Conservation (phyloP, 169 alveolate species). For the Plasmodium inui region DNA sequence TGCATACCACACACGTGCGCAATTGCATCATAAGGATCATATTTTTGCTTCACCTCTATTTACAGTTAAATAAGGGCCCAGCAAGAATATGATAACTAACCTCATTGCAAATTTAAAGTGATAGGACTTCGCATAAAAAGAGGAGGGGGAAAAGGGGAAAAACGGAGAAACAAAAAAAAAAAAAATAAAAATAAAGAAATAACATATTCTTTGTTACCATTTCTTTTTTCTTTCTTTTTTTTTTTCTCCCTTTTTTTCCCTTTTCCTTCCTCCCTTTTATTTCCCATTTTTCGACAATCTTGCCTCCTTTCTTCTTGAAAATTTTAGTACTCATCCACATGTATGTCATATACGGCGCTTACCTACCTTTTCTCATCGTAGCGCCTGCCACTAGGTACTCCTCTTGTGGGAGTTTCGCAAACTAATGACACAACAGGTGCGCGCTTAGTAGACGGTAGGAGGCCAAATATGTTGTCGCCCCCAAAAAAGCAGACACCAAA, state of each 20-base stretch:
- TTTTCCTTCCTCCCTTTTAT: neutral
- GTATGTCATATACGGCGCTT: conserved; percentile 19
- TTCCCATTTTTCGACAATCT: conserved; percentile 60
- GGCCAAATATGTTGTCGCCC: neutral
- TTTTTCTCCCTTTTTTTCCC: neutral
- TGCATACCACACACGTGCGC: neutral
- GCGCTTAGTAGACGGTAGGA: neutral
- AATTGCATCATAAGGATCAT: conserved; percentile 41
- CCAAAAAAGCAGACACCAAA: neutral
- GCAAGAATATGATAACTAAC: conserved; percentile 68
- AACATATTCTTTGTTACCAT: too few relatives aligned
- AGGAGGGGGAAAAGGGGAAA: neutral
- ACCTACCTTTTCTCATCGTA: neutral
- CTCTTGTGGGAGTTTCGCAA: neutral
- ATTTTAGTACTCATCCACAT: conserved; percentile 26
- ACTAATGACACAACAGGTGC: neutral
- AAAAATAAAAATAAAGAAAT: too few relatives aligned
- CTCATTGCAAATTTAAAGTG: conserved; percentile 78
- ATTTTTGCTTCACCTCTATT: conserved; percentile 31
- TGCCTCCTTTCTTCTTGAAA: conserved; percentile 52
- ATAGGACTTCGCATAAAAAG: conserved; percentile 57
- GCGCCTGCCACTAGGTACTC: neutral
- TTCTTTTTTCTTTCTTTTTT: neutral
- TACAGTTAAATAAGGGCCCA: conserved; percentile 22
- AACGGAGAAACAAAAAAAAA: neutral